Evolutionary conservation across 73 alveolate genomes (phyloP), one percentile per base, ranked within the genome.

Genomic region (Uronychia setigera): DNA sequence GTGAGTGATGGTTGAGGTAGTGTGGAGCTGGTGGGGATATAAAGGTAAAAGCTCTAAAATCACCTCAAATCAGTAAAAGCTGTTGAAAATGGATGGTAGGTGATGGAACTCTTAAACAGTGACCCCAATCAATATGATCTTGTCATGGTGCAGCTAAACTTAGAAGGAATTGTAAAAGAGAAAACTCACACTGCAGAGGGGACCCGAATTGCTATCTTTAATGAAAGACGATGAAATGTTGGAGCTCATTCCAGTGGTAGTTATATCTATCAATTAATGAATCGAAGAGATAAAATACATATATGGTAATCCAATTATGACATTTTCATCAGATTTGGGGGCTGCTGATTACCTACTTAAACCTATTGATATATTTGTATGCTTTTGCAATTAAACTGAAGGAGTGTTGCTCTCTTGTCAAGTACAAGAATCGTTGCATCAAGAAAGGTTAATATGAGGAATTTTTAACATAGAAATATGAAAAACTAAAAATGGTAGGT

Each of bases 321-420:
- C 58, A 1, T 1, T 5, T n/a, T n/a, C 29, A 25, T 27, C 85
- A 77, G 92, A 88, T 27, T 60, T 77, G 19, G 99, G 99, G 14
- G 99, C 99, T 29, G 59, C 32, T 46, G 96, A 96, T 81, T 96
- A 89, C 89, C 79, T 96, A 32, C 93, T 96, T 59, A 96, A 96
- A 87, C 99, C 99, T 9, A 86, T 96, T 9, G 86, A 95, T 35
- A 60, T 89, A 13, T 79, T 79, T 11, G 67, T 46, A 46, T 11
- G 67, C 19, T 5, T 19, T 46, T 19, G 5, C 19, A n/a, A n/a
- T n/a, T n/a, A 11, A 19, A 46, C 5, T 19, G 19, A 11, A 46
- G 76, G 94, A 88, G 59, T 77, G 91, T 32, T 77, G 79, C 33
- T 77, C 83, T 14, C 89, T 88, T 32, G 88, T 74, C 29, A 32